A percentile compares a stretch with the other conserved stretches of the same genome.
phyloP scores from a whole-genome alignment of 495 filamentous ascomycete genomes.

The Bathelium albidoporum region DNA sequence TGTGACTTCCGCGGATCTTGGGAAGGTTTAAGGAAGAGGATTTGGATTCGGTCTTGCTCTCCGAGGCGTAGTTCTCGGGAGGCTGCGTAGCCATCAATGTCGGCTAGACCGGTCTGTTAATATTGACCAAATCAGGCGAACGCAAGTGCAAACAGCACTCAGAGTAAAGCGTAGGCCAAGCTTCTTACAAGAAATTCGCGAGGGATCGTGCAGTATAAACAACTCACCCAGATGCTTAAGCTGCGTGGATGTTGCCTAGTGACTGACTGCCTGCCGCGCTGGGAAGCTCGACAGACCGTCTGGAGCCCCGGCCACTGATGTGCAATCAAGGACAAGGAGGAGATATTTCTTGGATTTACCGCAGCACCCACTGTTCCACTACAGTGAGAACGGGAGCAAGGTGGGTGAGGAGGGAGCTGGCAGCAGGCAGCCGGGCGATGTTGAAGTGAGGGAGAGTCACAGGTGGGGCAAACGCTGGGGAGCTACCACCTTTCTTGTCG shows the following conservation, averaged over 20 bases:
- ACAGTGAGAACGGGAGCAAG: not conserved
- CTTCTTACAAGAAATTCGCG: not conserved
- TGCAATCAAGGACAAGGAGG: not conserved
- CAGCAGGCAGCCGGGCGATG: not conserved
- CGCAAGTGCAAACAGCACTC: not conserved
- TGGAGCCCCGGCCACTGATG: not conserved
- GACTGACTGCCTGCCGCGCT: not conserved
- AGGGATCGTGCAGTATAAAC: not conserved
- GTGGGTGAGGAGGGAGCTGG: not conserved
- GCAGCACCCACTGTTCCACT: not conserved
- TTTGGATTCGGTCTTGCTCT: not conserved
- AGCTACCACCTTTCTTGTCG: slow-evolving; percentile 3
- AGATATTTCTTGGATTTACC: not conserved
- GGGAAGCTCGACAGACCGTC: not conserved
- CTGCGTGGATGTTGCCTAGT: not conserved
- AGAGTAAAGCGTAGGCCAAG: not conserved
- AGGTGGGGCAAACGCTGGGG: no score
- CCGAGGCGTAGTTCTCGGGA: not conserved
- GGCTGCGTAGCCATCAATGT: not conserved
- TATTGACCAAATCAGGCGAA: not conserved
- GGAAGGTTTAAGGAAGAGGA: not conserved
- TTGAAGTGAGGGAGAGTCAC: not conserved
- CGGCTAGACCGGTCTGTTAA: not conserved
- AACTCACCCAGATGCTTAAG: not conserved
- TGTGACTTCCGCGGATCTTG: not conserved